Evolutionary conservation across 768 basidiomycete genomes (phyloP).

Genomic region (Phlebiopsis gigantea): DNA sequence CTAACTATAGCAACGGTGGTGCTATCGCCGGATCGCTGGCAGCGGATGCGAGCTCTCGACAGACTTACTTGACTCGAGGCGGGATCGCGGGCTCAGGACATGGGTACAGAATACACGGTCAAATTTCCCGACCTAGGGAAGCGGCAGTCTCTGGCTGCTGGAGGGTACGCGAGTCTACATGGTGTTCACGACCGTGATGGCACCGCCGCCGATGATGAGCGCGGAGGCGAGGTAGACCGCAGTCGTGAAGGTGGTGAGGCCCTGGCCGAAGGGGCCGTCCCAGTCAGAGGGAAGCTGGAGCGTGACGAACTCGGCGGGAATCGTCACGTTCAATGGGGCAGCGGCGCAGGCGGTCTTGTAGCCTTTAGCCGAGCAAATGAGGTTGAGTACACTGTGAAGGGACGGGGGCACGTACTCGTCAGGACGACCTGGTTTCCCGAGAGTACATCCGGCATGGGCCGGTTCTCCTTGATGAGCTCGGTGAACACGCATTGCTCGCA

Average conservation of each 20-base stretch:
- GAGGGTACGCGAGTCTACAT: slow-evolving; percentile 28
- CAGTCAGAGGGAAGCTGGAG: slow-evolving; percentile 46
- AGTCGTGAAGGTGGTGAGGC: slow-evolving; percentile 39
- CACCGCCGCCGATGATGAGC: slow-evolving; percentile 35
- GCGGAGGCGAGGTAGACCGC: slow-evolving; percentile 40
- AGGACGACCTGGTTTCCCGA: slow-evolving; percentile 60
- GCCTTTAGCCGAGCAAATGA: not conserved
- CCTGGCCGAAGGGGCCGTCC: slow-evolving; percentile 53
- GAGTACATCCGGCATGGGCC: slow-evolving; percentile 41
- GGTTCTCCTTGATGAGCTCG: slow-evolving; percentile 45
- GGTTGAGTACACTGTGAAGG: too few species aligned
- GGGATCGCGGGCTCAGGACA: too few species aligned
- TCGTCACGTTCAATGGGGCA: slow-evolving; percentile 33
- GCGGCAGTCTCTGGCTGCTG: too few species aligned
- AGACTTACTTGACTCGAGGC: too few species aligned
- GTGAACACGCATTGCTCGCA: slow-evolving; percentile 71
- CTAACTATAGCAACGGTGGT: too few species aligned
- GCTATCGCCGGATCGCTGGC: too few species aligned
- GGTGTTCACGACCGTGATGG: slow-evolving; percentile 48
- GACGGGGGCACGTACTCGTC: slow-evolving; percentile 35
- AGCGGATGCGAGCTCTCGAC: too few species aligned
- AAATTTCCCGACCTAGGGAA: not conserved
- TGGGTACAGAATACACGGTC: not conserved
- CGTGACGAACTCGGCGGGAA: slow-evolving; percentile 36
- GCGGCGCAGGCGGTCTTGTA: slow-evolving; percentile 46